Conservation (phyloP, 768 basidiomycete species). For the Mycena galericulata region DNA sequence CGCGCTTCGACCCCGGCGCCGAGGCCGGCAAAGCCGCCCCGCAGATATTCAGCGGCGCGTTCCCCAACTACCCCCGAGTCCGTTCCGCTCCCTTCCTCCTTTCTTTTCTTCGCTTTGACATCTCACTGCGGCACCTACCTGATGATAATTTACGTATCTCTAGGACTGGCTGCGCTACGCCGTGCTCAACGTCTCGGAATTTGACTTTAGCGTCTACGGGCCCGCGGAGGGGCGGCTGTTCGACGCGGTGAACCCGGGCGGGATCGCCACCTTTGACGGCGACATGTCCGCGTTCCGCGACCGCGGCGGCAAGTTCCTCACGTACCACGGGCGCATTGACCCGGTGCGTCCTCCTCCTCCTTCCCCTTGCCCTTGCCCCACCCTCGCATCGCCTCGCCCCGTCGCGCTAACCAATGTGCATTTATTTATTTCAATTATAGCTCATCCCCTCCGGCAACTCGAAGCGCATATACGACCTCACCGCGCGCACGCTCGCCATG, state of each 20-base stretch:
- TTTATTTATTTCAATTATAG: not conserved
- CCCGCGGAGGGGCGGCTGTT: not conserved
- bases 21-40: not conserved
- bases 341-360: too few relatives aligned
- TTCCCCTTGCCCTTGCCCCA: too few relatives aligned
- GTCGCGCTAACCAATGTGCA: constrained; percentile 17
- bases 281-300: too few relatives aligned
- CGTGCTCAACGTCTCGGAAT: not conserved
- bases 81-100: too few relatives aligned
- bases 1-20: not conserved
- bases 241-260: not conserved
- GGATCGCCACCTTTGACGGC: not conserved
- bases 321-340: constrained; percentile 37
- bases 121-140: not conserved
- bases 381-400: too few relatives aligned
- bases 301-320: too few relatives aligned
- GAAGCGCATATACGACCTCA: too few relatives aligned
- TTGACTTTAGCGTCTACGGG: not conserved
- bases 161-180: not conserved
- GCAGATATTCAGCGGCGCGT: not conserved
- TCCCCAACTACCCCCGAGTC: too few relatives aligned
- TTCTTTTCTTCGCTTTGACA: too few relatives aligned
- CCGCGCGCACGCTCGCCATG: constrained; percentile 31
- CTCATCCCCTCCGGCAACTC: constrained; percentile 12
- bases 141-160: not conserved